Evolutionary conservation across 2,329 filamentous ascomycete genomes (phyloP).

Genomic region (Hymenoscyphus occultus): DNA sequence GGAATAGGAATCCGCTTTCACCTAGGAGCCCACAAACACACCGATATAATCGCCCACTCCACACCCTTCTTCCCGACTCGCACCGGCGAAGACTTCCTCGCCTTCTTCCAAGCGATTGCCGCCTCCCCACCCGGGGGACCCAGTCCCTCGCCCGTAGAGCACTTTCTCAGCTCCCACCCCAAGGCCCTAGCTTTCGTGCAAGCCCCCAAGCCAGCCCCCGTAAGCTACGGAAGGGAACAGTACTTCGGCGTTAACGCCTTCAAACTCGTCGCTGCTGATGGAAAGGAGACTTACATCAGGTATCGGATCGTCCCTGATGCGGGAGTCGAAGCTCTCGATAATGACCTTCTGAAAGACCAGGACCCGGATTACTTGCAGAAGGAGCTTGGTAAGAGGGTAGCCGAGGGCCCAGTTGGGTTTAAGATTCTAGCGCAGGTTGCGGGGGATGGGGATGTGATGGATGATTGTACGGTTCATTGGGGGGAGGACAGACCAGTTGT

Average conservation of each 20-base stretch:
- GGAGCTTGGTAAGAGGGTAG: conserved; percentile 43
- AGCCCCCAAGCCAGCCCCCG: conserved; percentile 48
- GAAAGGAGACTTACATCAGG: conserved; percentile 45
- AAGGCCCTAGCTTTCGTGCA: conserved; percentile 47
- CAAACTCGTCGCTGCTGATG: conserved; percentile 41
- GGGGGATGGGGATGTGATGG: conserved; percentile 44
- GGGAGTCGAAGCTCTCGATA: conserved; percentile 41
- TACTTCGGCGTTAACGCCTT: conserved; percentile 52
- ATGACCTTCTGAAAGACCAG: conserved; percentile 40
- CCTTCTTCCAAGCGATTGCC: conserved; percentile 44
- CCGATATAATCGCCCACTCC: conserved; percentile 54
- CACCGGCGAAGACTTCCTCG: conserved; percentile 52
- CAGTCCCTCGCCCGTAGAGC: conserved; percentile 35
- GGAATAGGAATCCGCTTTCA: conserved; percentile 50
- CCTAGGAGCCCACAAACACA: conserved; percentile 47
- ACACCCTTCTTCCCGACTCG: conserved; percentile 50
- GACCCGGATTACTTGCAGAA: conserved; percentile 47
- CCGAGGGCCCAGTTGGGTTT: conserved; percentile 41
- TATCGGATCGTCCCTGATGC: conserved; percentile 49
- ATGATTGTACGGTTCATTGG: conserved; percentile 52
- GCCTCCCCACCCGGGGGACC: conserved; percentile 30
- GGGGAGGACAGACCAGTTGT: conserved; percentile 49
- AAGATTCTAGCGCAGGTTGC: conserved; percentile 51
- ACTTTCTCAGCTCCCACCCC: conserved; percentile 46
- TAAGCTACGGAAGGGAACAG: conserved; percentile 46